Percentiles rank a stretch among this genome's conserved stretches.
These are phyloP conservation scores for Heritiera littoralis DNA, from an alignment of 345 rosid genomes.

Conservation along the genomic window DNA sequence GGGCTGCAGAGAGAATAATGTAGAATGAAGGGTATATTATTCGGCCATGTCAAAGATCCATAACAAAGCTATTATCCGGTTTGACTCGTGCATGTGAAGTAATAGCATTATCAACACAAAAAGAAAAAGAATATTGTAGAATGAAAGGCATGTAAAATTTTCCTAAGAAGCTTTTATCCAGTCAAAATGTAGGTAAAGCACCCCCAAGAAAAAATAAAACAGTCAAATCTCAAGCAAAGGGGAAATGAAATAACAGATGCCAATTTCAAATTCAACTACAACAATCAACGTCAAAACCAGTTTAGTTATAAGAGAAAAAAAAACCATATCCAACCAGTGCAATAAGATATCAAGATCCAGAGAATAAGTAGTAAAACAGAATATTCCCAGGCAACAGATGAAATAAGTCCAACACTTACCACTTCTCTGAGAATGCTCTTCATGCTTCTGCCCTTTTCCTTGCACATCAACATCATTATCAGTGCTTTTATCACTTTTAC, in stretches of 20 bases:
- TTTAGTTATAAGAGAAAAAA: not conserved
- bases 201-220: not conserved
- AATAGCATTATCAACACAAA: not conserved
- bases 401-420: conserved; percentile 39
- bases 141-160: not conserved
- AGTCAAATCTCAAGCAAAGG: not conserved
- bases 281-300: not conserved
- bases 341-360: not conserved
- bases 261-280: not conserved
- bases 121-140: not conserved
- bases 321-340: not conserved
- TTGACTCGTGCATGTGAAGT: not conserved
- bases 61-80: not conserved
- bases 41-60: not conserved
- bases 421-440: conserved; percentile 43
- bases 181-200: not conserved
- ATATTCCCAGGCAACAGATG: not conserved
- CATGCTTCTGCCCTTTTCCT: conserved; percentile 44
- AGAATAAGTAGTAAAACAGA: not conserved
- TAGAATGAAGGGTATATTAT: not conserved
- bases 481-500: conserved; percentile 46
- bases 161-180: not conserved
- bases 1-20: not conserved
- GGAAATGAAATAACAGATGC: not conserved
- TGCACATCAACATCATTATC: conserved; percentile 50